Evolutionary conservation across 2,329 filamentous ascomycete species (phyloP).

Genomic region (Ceratocystis papillata): DNA sequence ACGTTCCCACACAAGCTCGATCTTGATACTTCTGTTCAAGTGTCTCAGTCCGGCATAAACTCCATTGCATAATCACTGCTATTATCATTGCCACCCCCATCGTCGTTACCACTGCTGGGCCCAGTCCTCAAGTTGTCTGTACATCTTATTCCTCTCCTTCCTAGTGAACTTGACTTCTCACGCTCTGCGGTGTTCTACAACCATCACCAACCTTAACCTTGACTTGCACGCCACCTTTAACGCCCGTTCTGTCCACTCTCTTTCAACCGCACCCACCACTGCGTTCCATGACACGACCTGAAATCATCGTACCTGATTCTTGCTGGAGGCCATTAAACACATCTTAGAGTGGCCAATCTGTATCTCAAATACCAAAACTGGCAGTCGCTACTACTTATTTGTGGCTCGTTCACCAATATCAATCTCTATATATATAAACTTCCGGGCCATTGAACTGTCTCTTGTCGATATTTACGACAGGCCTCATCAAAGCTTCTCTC

Average conservation of each 20-base stretch:
- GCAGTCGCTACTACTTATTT: background rate
- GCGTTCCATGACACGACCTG: slow-evolving; percentile 8
- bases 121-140: background rate
- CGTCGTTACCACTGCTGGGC: background rate
- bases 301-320: background rate
- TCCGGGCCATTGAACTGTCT: too few relatives aligned
- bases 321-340: slow-evolving; percentile 7
- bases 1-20: background rate
- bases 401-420: background rate
- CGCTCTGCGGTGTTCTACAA: background rate
- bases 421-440: background rate
- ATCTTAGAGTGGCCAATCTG: background rate
- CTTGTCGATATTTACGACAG: too few relatives aligned
- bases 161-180: background rate
- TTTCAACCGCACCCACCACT: background rate
- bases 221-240: background rate
- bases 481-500: background rate
- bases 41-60: background rate
- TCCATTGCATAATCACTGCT: background rate
- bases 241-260: background rate
- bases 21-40: background rate
- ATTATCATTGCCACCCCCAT: background rate
- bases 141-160: too few relatives aligned
- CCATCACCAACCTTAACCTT: background rate
- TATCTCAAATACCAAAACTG: background rate